A percentile compares a stretch with the other conserved stretches of the same genome.
Conservation (phyloP, 805 yeast genomes). For the Suhomyces vadensis region DNA sequence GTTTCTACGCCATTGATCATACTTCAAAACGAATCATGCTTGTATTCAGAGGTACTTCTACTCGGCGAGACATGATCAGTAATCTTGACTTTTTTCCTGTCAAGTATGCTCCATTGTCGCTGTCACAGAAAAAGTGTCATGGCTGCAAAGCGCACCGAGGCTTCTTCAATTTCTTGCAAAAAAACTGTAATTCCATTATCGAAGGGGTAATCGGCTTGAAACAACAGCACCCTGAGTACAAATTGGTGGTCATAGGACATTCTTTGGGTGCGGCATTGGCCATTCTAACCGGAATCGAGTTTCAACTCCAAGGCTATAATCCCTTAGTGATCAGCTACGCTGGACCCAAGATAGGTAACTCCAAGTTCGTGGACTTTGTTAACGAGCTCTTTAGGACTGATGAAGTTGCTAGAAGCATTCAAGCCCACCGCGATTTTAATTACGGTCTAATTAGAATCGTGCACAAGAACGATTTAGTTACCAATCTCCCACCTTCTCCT, state of each 20-base stretch:
- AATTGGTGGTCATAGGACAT: conserved; percentile 64
- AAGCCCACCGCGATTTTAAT: conserved; percentile 22
- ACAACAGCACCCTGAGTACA: conserved; percentile 46
- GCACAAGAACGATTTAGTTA: conserved; percentile 60
- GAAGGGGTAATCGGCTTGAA: conserved; percentile 31
- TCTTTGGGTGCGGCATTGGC: conserved; percentile 78
- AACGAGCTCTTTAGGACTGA: conserved; percentile 49
- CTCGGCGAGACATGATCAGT: conserved; percentile 60
- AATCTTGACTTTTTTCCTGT: conserved; percentile 54
- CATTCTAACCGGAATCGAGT: conserved; percentile 60
- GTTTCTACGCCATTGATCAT: conserved; percentile 54
- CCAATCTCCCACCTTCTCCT: conserved; percentile 56
- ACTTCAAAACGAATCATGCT: conserved; percentile 43
- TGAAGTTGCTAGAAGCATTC: conserved; percentile 21
- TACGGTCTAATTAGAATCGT: conserved; percentile 55
- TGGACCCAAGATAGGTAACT: conserved; percentile 65
- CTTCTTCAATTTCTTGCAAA: conserved; percentile 48
- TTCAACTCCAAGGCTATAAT: conserved; percentile 51
- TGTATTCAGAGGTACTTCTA: conserved; percentile 64
- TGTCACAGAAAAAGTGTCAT: conserved; percentile 33
- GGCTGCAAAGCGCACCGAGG: conserved; percentile 68
- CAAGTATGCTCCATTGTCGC: conserved; percentile 45
- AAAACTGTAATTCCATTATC: conserved; percentile 41
- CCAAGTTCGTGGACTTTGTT: conserved; percentile 49
- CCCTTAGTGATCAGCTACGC: conserved; percentile 63